Base-by-base conservation (phyloP, 441 rosid genomes). In the Pelargonium australe region DNA sequence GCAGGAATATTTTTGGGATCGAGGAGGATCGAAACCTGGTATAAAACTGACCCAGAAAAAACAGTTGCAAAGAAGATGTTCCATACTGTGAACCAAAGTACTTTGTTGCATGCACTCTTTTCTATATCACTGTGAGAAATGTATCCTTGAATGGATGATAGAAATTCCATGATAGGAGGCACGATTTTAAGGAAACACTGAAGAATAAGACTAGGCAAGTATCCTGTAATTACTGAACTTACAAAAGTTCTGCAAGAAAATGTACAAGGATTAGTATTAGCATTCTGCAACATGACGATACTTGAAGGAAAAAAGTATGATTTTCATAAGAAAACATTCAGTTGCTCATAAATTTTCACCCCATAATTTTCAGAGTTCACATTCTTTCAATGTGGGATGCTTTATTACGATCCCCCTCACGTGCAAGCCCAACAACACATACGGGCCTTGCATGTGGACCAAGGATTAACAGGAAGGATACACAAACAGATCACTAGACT, bases 71-170 rank as follows among this genome's bases (percentile, higher is more conserved):
- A 94, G 72, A 91, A 94, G 70, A 91, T 73, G 74, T 94, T 94
- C 99, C 99, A 94, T 76, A 94, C 79, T 4, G 91, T 87, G 85
- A 94, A 94, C 97, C 99, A 94, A 43, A 94, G 87, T 66, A 89
- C 97, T 74, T 94, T 94, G 76, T 87, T 85, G 68, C 97, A 91
- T 34, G 99, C 96, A 73, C 97, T 91, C 76, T 82, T 91, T 80
- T 94, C 87, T 73, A 94, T 94, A 0, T 81, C 87, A 73, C 97
- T 94, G 45, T 74, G 95, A 77, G 96, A 89, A 61, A 86, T 88
- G 80, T 88, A 87, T 73, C 99, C 99, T 81, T 91, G 90, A 78
- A 94, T 86, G 70, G 97, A 87, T 68, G 97, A 89, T 75, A 91
- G 99, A 81, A 89, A 88, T 76, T 85, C 89, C 99, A 94, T 91